phyloP scores from a whole-genome alignment of 208 protist species.

The Lotmaria passim region DNA sequence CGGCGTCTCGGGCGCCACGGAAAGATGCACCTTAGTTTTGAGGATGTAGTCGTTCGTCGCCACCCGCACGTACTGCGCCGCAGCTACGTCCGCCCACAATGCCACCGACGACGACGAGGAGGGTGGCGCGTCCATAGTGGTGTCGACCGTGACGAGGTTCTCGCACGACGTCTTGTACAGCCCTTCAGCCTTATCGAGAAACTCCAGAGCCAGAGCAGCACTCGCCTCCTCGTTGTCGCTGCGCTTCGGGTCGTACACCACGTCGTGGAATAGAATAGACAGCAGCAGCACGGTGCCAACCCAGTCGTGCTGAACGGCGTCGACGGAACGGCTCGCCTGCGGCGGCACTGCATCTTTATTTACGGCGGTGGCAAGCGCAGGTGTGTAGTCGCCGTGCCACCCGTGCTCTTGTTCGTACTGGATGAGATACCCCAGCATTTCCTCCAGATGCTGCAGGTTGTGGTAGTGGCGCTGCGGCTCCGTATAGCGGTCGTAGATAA shows the following conservation, averaged over 20 bases:
- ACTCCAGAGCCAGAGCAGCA: constrained; percentile 41
- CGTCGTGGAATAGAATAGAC: constrained; percentile 83
- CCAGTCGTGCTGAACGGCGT: constrained; percentile 17
- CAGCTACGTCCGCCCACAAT: constrained; percentile 20
- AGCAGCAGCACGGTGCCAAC: constrained; percentile 52
- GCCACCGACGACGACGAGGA: constrained; percentile 11
- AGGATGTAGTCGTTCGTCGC: constrained; percentile 27
- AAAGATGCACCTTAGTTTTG: constrained; percentile 35
- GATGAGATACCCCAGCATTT: constrained; percentile 47
- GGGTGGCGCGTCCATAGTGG: too few species aligned
- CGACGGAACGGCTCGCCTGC: neutral
- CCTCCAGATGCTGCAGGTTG: constrained; percentile 67
- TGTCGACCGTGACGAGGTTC: neutral
- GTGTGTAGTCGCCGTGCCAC: constrained; percentile 21
- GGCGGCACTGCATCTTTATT: neutral
- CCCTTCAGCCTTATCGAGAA: constrained; percentile 33
- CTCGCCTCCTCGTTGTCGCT: constrained; percentile 79
- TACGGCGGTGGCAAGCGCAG: constrained; percentile 10
- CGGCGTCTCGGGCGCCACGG: constrained; percentile 8
- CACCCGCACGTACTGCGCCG: constrained; percentile 24
- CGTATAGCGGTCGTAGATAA: constrained; percentile 46
- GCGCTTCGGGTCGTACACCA: constrained; percentile 64
- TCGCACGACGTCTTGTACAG: constrained; percentile 10
- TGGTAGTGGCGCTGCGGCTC: constrained; percentile 80
- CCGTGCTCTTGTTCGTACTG: constrained; percentile 26